A percentile compares a stretch with the other conserved stretches of the same genome.
phyloP scores from a whole-genome alignment of 192 early-diverging fungal genomes.

The Jimgerdemannia lactiflua region DNA sequence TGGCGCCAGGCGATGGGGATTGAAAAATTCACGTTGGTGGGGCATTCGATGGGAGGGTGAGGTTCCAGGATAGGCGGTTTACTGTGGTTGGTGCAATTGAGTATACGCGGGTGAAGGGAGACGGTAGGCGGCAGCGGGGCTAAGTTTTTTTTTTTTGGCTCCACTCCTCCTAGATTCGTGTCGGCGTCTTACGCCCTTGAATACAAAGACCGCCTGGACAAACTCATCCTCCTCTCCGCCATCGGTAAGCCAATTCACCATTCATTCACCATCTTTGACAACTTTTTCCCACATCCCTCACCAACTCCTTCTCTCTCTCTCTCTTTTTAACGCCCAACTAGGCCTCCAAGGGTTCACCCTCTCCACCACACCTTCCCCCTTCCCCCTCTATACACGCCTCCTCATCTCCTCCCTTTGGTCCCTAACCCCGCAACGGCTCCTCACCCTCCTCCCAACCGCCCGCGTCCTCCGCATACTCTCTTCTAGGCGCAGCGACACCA shows the following conservation, averaged over 20 bases:
- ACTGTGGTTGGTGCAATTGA: not conserved
- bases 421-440: conserved; percentile 21
- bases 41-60: conserved; percentile 15
- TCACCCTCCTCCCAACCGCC: conserved; percentile 15
- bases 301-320: not conserved
- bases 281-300: not conserved
- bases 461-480: conserved; percentile 11
- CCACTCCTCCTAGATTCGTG: conserved; percentile 2
- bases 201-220: conserved; percentile 14
- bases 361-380: not conserved
- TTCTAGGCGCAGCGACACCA: not conserved
- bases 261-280: not conserved
- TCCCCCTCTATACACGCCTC: conserved; percentile 6
- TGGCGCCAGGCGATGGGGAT: not conserved
- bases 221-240: conserved; percentile 13
- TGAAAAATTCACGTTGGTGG: not conserved
- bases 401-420: conserved; percentile 14
- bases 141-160: not conserved
- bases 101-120: too few species aligned
- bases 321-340: not conserved
- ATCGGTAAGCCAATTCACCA: conserved; percentile 7
- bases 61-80: not conserved
- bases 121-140: not conserved
- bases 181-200: conserved; percentile 23
- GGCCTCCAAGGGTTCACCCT: conserved; percentile 20